Base-by-base conservation (phyloP, 2,329 filamentous ascomycete genomes). In the Dothideomycetes sp. region DNA sequence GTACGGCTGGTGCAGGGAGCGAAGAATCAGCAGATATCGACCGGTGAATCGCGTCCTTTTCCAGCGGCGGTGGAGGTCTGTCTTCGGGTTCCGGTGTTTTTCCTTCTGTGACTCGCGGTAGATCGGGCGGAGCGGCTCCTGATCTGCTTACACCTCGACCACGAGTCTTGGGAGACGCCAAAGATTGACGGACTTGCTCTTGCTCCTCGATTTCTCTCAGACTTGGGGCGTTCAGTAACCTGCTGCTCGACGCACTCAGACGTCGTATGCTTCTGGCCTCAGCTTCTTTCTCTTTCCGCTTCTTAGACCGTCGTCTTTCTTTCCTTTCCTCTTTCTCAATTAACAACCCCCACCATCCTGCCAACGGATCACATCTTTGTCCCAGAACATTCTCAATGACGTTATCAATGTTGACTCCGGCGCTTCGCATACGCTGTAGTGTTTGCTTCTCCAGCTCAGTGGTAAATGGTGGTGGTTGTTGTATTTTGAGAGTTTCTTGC, bases 281-380 rank as follows among this genome's bases (percentile, higher is more conserved):
- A 1, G 74, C 72, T 53, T 98, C 88, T 51, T 78, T 80, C 57
- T 96, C 88, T 55, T 75, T 86, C 7, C 89, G 76, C 57, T 89
- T 95, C 39, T 78, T 76, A 53, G 95, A 87, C 47, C 81, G 72
- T 46, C 87, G 73, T 47, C 67, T 73, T 49, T 88, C 80, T 61
- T 98, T 98, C 7, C 87, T 78, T 57, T 87, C 78, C 57, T 98
- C 91, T 59, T 96, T 98, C 56, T 96, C 91, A 8, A 96, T 78
- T 27, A 98, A 65, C 19, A 98, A 64, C 3, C 85, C 84, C 91
- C 91, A 98, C 91, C 91, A 98, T 5, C 91, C 91, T 36, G 87
- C 85, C 34, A 98, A 67, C 5, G 82, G 75, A 62, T 98, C 89
- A 56, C 91, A 96, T 49, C 85, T 76, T 58, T 94, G 86, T 4